Evolutionary conservation across 2,329 filamentous ascomycete species (phyloP), one percentile per base, ranked within the genome.

Genomic region (Pseudogymnoascus sp.): DNA sequence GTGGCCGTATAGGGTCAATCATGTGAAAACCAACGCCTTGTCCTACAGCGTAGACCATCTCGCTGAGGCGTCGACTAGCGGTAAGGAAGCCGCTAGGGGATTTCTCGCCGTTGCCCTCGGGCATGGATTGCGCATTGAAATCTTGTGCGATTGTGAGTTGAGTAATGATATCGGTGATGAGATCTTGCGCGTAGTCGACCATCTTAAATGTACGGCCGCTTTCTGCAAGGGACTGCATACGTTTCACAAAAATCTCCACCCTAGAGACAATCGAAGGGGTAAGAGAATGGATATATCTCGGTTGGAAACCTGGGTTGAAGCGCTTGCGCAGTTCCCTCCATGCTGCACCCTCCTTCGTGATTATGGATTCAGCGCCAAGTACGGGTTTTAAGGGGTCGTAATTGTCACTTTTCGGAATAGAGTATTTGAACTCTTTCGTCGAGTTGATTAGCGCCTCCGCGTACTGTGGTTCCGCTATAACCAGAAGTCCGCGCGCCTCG

Each of bases 271-370:
- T 65, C 40, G 62, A 56, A 9, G 64, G 59, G 15, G 68, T 63
- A 10, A 68, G 62, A 15, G 56, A 66, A 63, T 68, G 64, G 10
- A 65, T 53, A 23, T 53, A 31, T 31, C 10, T 23, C 5, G 46
- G 46, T 11, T 61, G 62, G 59, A 72, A 71, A 2, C 70, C 69
- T n/a, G 66, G 67, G 59, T 66, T 69, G 17, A 71, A 72, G 4
- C 70, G 42, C 17, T 65, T 64, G 2, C 69, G 67, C 2, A 64
- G 59, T 15, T 61, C 64, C 60, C 68, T 70, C 70, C 70, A 72
- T 44, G 68, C 63, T n/a, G 63, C 37, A 46, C 65, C 69, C 15
- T 67, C 62, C 5, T 40, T 40, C 7, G 37, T 40, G 37, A 40
- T 40, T 9, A 40, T 40, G n/a, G 37, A 40, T 17, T 40, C 37